Evolutionary conservation across 2,329 filamentous ascomycete genomes (phyloP).

Genomic region (Penicillium sp.): DNA sequence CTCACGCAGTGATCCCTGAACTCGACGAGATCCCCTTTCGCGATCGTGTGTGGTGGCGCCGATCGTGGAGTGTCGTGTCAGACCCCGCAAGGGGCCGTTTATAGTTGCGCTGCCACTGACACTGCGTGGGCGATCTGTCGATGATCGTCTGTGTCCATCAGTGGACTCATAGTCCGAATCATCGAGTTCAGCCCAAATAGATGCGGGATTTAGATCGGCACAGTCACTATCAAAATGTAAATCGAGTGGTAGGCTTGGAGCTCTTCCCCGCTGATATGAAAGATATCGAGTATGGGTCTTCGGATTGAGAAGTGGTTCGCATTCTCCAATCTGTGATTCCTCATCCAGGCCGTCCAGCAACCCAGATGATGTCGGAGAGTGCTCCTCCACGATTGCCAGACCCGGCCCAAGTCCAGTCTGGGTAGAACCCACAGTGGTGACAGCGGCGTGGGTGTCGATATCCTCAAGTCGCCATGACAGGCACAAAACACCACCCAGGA

Average conservation of each 20-base stretch:
- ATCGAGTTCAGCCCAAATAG: conserved; percentile 86
- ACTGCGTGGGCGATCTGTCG: conserved; percentile 23
- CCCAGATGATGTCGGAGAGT: conserved; percentile 28
- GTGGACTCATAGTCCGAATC: conserved; percentile 57
- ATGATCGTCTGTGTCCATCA: conserved; percentile 11
- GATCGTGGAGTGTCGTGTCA: conserved; percentile 24
- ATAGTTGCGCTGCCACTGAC: conserved; percentile 22
- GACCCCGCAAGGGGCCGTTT: conserved; percentile 17
- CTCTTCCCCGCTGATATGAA: conserved; percentile 35
- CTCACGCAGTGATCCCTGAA: conserved; percentile 13
- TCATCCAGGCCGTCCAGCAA: conserved; percentile 30
- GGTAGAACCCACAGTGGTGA: conserved; percentile 50
- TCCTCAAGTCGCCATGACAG: conserved; percentile 91
- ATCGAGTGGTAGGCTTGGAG: conserved; percentile 34
- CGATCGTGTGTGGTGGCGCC: conserved; percentile 18
- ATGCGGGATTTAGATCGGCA: conserved; percentile 64
- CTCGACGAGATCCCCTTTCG: conserved; percentile 24
- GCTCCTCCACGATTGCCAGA: conserved; percentile 70
- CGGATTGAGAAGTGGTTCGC: conserved; percentile 38
- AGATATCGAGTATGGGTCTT: conserved; percentile 24
- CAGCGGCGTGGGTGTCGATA: conserved; percentile 36
- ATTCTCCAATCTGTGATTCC: conserved; percentile 41
- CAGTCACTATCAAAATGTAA: conserved; percentile 44
- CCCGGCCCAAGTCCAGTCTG: conserved; percentile 74
- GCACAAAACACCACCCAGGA: conserved; percentile 83